A percentile compares a stretch with the other conserved stretches of the same genome.
These are phyloP conservation scores for Fraxinus americana DNA, from an alignment of 257 asterid species.

Conservation along the genomic window DNA sequence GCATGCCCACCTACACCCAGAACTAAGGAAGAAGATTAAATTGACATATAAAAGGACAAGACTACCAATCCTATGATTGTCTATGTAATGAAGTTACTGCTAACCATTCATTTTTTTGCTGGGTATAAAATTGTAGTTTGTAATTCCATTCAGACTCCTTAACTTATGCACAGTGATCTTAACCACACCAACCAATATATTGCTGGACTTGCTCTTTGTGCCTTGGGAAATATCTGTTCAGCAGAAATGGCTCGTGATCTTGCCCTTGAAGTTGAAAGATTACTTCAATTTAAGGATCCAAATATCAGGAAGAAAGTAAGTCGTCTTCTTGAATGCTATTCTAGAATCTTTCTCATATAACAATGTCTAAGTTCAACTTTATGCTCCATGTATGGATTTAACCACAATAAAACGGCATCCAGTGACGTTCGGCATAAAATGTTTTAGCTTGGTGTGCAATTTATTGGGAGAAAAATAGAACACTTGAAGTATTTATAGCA, in stretches of 20 bases:
- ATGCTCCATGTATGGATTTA: constrained; percentile 9
- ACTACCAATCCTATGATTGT: constrained; percentile 16
- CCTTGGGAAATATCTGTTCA: constrained; percentile 95
- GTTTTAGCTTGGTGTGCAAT: background rate
- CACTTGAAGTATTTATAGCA: constrained; percentile 55
- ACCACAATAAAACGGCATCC: constrained; percentile 8
- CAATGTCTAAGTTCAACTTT: constrained; percentile 11
- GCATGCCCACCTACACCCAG: constrained; percentile 18
- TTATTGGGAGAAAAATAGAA: background rate
- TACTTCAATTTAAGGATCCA: constrained; percentile 96
- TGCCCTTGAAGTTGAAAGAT: constrained; percentile 97
- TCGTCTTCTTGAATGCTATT: constrained; percentile 18
- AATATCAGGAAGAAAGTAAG: constrained; percentile 94
- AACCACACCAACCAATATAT: constrained; percentile 94
- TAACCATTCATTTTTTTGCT: constrained; percentile 28
- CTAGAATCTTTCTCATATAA: background rate
- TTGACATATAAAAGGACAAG: constrained; percentile 14
- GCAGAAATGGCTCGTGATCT: constrained; percentile 99
- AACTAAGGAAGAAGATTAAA: constrained; percentile 11
- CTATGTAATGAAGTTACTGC: constrained; percentile 17
- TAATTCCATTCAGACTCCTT: constrained; percentile 42
- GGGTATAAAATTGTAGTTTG: constrained; percentile 23
- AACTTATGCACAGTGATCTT: constrained; percentile 77
- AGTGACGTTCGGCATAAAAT: background rate
- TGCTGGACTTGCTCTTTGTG: constrained; percentile 99